Base-by-base conservation (phyloP, 2,329 filamentous ascomycete genomes). In the Penicillium sp. region DNA sequence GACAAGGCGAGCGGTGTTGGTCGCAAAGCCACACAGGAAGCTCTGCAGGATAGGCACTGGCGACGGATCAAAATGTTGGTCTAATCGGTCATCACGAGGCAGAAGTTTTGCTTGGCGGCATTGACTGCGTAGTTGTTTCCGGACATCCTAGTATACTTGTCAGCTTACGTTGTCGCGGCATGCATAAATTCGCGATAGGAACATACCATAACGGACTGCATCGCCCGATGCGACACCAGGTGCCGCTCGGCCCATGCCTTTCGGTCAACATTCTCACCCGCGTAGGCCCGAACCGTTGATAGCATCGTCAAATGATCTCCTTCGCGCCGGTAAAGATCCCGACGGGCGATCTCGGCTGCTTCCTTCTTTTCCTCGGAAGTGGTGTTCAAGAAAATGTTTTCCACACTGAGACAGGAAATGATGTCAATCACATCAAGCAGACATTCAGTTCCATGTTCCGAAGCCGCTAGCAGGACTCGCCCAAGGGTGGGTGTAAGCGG, bases 341-440 rank as follows among this genome's bases (percentile, higher is more conserved):
- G 77, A 16, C 86, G 76, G 1, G 84, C 82, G 48, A 75, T 74
- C 53, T 83, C 79, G 1, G 84, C 84, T 60, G 82, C 78, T 66
- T 86, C 83, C 61, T 84, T 83, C 59, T 80, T 82, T 63, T 86
- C 84, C 63, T 87, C 84, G 0, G 82, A 84, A 3, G 80, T 79
- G 4, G 83, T 77, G 58, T 84, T 83, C 5, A 86, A 70, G 68
- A 87, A 88, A 29, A 88, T 81, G 63, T 83, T 86, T 66, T 88
- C 86, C 1, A 86, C 84, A 59, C 82, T 86, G n/a, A 88, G 77
- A 45, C 82, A 84, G 1, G 86, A 83, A 49, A 88, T 90, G 54
- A 97, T 88, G 68, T 98, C 95, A 61, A 99, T 93, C 4, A 86
- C 87, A 63, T 96, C 91, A 0, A 88, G 74, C 1, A 97, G 77